Conservation (phyloP, 1,284 basidiomycete species). For the Abortiporus biennis region DNA sequence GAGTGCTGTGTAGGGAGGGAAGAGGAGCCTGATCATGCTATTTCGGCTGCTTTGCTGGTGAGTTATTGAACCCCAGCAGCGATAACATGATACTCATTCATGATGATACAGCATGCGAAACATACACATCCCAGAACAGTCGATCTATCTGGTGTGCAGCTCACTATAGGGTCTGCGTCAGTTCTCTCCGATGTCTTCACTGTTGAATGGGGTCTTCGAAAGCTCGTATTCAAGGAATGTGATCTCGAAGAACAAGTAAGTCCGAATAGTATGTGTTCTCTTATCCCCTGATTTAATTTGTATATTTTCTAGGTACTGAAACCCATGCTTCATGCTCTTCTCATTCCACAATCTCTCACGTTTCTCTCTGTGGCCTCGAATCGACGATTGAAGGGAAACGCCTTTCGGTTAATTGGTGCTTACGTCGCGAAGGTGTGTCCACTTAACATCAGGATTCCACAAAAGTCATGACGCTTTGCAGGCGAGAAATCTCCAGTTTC, state of each 20-base stretch:
- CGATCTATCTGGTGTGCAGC: conserved; percentile 72
- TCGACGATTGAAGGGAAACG: conserved; percentile 68
- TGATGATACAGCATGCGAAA: conserved; percentile 39
- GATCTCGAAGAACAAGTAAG: conserved; percentile 75
- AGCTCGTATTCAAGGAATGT: conserved; percentile 77
- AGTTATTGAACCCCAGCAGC: conserved; percentile 12
- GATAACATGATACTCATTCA: no score
- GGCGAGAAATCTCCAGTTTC: conserved; percentile 73
- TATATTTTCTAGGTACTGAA: conserved; percentile 60
- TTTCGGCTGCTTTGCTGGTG: conserved; percentile 38
- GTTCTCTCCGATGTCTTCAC: conserved; percentile 85
- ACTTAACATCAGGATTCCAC: neutral
- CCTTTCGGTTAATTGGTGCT: conserved; percentile 79
- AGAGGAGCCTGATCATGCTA: conserved; percentile 58
- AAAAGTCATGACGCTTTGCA: conserved; percentile 21
- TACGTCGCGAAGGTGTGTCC: conserved; percentile 65
- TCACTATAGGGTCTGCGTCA: conserved; percentile 65
- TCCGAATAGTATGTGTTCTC: conserved; percentile 10
- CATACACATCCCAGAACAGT: conserved; percentile 56
- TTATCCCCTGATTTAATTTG: conserved; percentile 2
- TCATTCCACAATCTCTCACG: conserved; percentile 79
- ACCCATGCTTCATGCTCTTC: conserved; percentile 84
- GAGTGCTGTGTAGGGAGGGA: conserved; percentile 78
- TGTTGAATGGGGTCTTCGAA: conserved; percentile 85
- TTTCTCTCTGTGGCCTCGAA: conserved; percentile 88